phyloP scores from a whole-genome alignment of 768 basidiomycete species.

The Mrakia gelida region DNA sequence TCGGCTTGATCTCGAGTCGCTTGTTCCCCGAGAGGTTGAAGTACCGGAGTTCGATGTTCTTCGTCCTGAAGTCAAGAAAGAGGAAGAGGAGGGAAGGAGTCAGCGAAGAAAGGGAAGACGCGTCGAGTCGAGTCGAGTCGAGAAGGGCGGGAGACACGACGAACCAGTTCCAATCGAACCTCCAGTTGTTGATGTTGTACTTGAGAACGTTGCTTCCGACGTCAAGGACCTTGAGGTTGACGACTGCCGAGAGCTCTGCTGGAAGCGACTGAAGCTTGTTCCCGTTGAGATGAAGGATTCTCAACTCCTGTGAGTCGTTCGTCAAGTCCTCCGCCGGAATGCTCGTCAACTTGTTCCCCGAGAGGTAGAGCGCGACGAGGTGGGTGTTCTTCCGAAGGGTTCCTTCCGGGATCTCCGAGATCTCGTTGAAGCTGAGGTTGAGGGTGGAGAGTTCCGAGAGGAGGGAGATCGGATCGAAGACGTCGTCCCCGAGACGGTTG shows the following conservation, averaged over 20 bases:
- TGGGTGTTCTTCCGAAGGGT: slow-evolving; percentile 66
- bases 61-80: slow-evolving; percentile 63
- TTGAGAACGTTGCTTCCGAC: slow-evolving; percentile 88
- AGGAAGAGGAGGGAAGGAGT: not conserved
- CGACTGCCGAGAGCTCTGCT: slow-evolving; percentile 78
- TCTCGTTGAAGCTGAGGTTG: slow-evolving; percentile 91
- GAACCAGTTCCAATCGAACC: slow-evolving; percentile 99
- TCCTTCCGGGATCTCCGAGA: slow-evolving; percentile 74
- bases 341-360: slow-evolving; percentile 88
- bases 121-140: not conserved
- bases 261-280: slow-evolving; percentile 90
- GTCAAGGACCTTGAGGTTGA: slow-evolving; percentile 73
- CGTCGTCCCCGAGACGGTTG: slow-evolving; percentile 77
- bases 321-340: slow-evolving; percentile 80
- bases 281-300: slow-evolving; percentile 81
- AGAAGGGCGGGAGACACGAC: slow-evolving; percentile 36
- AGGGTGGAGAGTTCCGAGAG: slow-evolving; percentile 73
- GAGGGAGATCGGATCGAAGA: slow-evolving; percentile 66
- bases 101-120: not conserved
- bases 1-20: slow-evolving; percentile 87
- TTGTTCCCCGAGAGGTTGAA: slow-evolving; percentile 98
- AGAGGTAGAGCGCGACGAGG: slow-evolving; percentile 83
- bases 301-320: slow-evolving; percentile 59
- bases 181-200: slow-evolving; percentile 97
- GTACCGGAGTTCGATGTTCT: slow-evolving; percentile 86